A percentile compares a stretch with the other conserved stretches of the same genome.
Evolutionary conservation across 2,329 filamentous ascomycete species (phyloP).

Genomic region (Aspergillus sp.): DNA sequence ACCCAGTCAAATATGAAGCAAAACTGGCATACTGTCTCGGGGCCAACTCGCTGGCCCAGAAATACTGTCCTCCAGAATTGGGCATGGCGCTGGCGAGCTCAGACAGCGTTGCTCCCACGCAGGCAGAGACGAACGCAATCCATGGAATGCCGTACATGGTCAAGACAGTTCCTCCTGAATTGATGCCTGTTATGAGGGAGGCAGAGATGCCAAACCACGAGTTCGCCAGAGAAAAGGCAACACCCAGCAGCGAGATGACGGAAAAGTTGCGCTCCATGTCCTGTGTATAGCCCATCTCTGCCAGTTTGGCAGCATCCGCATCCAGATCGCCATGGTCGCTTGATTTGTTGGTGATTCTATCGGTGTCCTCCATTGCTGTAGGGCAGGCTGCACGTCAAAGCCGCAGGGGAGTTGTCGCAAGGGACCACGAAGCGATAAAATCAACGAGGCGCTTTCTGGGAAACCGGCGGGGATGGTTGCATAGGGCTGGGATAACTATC

Average conservation of each 20-base stretch:
- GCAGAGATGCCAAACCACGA: conserved; percentile 49
- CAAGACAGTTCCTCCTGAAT: conserved; percentile 44
- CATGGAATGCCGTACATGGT: conserved; percentile 48
- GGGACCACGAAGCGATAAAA: too few species aligned
- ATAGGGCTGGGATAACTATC: too few species aligned
- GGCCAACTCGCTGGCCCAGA: conserved; percentile 46
- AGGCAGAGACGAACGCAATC: conserved; percentile 41
- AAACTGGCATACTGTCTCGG: conserved; percentile 41
- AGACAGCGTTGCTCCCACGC: conserved; percentile 42
- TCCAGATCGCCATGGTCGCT: conserved; percentile 7
- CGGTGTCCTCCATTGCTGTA: not conserved
- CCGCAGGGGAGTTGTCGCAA: too few species aligned
- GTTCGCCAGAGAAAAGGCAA: conserved; percentile 49
- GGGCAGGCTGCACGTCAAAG: too few species aligned
- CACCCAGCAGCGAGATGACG: conserved; percentile 44
- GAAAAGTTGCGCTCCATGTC: conserved; percentile 43
- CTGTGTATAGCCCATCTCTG: conserved; percentile 45
- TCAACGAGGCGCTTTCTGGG: too few species aligned
- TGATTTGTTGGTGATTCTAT: not conserved
- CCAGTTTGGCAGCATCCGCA: conserved; percentile 38
- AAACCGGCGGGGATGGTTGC: too few species aligned
- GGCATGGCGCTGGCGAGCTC: conserved; percentile 47
- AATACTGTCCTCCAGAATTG: conserved; percentile 50
- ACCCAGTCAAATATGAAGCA: conserved; percentile 46
- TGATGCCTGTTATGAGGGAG: conserved; percentile 47